Conservation (phyloP, 1,139 yeast species). For the Candida tropicalis region DNA sequence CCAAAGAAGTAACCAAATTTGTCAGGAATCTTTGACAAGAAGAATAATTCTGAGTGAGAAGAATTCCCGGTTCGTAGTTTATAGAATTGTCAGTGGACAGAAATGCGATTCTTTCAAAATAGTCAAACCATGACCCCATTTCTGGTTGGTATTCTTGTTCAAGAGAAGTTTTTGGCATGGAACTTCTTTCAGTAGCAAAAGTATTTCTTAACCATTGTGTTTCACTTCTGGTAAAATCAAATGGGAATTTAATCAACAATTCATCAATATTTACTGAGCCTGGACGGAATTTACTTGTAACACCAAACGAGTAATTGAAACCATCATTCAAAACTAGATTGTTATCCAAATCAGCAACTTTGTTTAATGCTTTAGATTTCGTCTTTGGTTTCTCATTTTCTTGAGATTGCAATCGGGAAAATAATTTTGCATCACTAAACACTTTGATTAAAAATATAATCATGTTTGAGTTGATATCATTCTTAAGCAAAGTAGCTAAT, state of each 20-base stretch:
- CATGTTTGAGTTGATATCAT: constrained; percentile 46
- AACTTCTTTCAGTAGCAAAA: constrained; percentile 14
- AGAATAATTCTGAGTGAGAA: constrained; percentile 32
- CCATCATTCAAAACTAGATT: constrained; percentile 34
- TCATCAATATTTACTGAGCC: constrained; percentile 27
- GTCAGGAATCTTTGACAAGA: constrained; percentile 28
- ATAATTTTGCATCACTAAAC: constrained; percentile 42
- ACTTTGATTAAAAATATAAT: constrained; percentile 41
- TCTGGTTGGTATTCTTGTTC: constrained; percentile 8
- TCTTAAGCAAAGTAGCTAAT: constrained; percentile 32
- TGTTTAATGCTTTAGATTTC: constrained; percentile 23
- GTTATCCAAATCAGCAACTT: constrained; percentile 27
- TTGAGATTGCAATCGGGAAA: constrained; percentile 24
- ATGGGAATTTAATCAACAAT: constrained; percentile 22
- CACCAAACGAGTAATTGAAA: constrained; percentile 40
- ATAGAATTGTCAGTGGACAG: constrained; percentile 32
- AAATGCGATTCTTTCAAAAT: constrained; percentile 29
- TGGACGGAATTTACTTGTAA: constrained; percentile 37
- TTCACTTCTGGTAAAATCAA: constrained; percentile 3
- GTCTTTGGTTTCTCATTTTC: constrained; percentile 30
- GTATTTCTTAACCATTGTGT: constrained; percentile 19
- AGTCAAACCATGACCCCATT: constrained; percentile 33
- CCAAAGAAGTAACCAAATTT: constrained; percentile 52
- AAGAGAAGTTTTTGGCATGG: constrained; percentile 11
- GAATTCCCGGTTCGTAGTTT: constrained; percentile 38